A percentile compares a stretch with the other conserved stretches of the same genome.
These are phyloP conservation scores for Samsoniella hepiali DNA, from an alignment of 2,329 filamentous ascomycete species.

Conservation along the genomic window DNA sequence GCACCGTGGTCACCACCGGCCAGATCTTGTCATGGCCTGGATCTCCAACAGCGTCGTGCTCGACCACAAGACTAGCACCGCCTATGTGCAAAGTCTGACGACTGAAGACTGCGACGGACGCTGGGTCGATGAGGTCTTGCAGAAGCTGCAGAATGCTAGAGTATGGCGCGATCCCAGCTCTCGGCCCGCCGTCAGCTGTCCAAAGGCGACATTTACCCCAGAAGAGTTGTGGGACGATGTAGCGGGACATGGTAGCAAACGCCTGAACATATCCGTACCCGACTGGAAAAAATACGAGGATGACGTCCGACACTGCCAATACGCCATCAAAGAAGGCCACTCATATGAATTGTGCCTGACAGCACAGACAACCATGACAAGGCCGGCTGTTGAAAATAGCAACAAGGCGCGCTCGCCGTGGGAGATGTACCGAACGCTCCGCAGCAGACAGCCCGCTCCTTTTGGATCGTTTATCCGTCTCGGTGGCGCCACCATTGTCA, in stretches of 20 bases:
- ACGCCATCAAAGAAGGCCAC: constrained; percentile 69
- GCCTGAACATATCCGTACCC: constrained; percentile 38
- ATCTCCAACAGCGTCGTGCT: constrained; percentile 74
- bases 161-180: constrained; percentile 30
- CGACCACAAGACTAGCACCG: constrained; percentile 61
- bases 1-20: constrained; percentile 41
- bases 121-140: constrained; percentile 32
- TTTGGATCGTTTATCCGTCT: constrained; percentile 82
- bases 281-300: constrained; percentile 55
- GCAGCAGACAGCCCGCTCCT: constrained; percentile 71
- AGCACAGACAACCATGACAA: constrained; percentile 64
- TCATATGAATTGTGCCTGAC: constrained; percentile 87
- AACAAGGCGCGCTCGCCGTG: constrained; percentile 53
- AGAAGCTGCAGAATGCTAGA: constrained; percentile 32
- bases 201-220: constrained; percentile 6
- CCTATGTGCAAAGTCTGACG: constrained; percentile 58
- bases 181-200: constrained; percentile 11
- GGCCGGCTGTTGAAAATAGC: constrained; percentile 34
- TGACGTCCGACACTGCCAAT: constrained; percentile 67
- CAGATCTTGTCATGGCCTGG: constrained; percentile 75
- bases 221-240: constrained; percentile 21
- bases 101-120: constrained; percentile 26
- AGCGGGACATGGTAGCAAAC: constrained; percentile 10
- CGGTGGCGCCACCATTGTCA: constrained; percentile 66
- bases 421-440: constrained; percentile 69